Percentiles rank a stretch among this genome's conserved stretches.
Evolutionary conservation across 176 grass and related monocot genomes (phyloP).

Genomic region (Carex parvula): DNA sequence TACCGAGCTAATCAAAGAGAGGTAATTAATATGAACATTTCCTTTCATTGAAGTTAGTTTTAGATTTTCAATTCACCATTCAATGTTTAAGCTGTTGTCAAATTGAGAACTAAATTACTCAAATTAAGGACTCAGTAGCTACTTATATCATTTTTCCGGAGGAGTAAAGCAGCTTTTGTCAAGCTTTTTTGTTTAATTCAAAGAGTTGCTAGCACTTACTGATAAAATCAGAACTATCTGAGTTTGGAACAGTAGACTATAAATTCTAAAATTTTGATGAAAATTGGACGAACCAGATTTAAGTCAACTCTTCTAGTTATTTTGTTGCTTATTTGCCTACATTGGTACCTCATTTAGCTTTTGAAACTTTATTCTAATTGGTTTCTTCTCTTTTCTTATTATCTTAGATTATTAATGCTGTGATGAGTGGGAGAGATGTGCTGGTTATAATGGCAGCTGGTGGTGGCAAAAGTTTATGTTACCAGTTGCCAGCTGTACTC

Average conservation of each 20-base stretch:
- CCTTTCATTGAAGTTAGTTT: not conserved
- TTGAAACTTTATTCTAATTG: not conserved
- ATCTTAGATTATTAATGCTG: constrained; percentile 84
- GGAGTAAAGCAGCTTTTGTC: not conserved
- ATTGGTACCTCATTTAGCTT: not conserved
- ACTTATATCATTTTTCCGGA: not conserved
- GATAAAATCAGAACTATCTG: not conserved
- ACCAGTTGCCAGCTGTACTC: constrained; percentile 82
- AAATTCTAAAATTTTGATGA: not conserved
- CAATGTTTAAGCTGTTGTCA: not conserved
- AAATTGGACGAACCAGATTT: not conserved
- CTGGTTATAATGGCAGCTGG: constrained; percentile 98
- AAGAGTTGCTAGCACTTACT: not conserved
- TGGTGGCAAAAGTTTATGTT: constrained; percentile 87
- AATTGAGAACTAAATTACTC: not conserved
- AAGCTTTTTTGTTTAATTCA: not conserved
- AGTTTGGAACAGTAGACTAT: not conserved
- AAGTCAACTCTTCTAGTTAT: constrained; percentile 1
- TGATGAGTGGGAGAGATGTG: constrained; percentile 85
- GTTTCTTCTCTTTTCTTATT: constrained; percentile 26
- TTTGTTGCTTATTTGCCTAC: not conserved
- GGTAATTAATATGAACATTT: constrained; percentile 41
- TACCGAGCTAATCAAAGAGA: constrained; percentile 85
- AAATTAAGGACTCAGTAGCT: not conserved
- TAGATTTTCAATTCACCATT: not conserved